phyloP scores from a whole-genome alignment of 1,284 basidiomycete species.

The Xerocomus alliaceus region DNA sequence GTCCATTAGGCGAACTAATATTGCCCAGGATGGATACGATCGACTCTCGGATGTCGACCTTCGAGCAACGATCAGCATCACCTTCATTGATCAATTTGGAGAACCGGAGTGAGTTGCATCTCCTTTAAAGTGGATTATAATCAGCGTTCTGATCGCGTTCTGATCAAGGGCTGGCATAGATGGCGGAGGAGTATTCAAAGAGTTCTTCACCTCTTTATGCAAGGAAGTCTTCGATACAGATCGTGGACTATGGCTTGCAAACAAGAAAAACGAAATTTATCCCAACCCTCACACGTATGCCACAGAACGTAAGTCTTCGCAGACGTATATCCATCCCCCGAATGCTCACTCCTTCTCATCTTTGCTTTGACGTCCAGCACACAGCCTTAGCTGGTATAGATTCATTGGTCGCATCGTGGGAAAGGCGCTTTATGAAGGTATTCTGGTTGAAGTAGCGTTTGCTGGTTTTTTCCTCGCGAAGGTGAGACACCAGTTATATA shows the following conservation, averaged over 20 bases:
- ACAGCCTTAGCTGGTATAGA: conserved; percentile 90
- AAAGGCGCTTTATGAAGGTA: conserved; percentile 96
- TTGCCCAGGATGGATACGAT: conserved; percentile 91
- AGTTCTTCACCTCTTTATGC: conserved; percentile 90
- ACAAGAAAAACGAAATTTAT: conserved; percentile 90
- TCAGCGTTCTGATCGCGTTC: conserved; percentile 8
- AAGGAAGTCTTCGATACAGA: conserved; percentile 96
- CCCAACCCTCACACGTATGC: conserved; percentile 93
- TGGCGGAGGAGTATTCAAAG: conserved; percentile 97
- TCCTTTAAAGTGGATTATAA: neutral
- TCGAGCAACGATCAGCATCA: conserved; percentile 84
- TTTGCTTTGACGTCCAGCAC: conserved; percentile 51
- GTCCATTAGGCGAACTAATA: conserved; percentile 73
- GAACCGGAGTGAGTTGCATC: conserved; percentile 70
- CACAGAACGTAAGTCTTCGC: conserved; percentile 67
- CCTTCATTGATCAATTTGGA: conserved; percentile 91
- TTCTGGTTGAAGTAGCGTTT: conserved; percentile 95
- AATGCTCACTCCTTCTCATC: conserved; percentile 4
- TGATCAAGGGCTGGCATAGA: conserved; percentile 82
- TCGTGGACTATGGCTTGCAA: conserved; percentile 92
- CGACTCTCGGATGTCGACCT: conserved; percentile 77
- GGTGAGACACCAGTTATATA: conserved; percentile 47
- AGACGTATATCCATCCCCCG: neutral
- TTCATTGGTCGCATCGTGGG: conserved; percentile 95
- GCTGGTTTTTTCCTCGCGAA: conserved; percentile 95